Conservation (phyloP, 495 filamentous ascomycete genomes). For the Aspergillus conjunctus region DNA sequence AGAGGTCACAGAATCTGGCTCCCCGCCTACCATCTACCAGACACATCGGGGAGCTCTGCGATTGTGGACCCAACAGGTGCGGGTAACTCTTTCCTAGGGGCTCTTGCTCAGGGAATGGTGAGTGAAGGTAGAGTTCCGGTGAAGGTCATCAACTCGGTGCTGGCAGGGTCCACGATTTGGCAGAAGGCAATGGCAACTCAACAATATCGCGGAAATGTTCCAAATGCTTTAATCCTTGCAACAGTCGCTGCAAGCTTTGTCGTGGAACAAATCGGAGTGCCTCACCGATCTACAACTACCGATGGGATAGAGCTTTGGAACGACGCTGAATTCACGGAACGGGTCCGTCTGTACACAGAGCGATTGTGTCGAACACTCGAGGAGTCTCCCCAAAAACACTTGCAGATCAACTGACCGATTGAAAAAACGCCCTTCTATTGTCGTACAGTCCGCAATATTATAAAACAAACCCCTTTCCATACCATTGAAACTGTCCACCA, state of each 20-base stretch:
- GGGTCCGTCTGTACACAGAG: constrained; percentile 55
- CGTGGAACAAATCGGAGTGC: constrained; percentile 91
- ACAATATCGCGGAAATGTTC: constrained; percentile 48
- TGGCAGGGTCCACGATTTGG: constrained; percentile 39
- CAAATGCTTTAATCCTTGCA: constrained; percentile 74
- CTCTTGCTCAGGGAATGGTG: constrained; percentile 72
- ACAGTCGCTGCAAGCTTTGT: constrained; percentile 90
- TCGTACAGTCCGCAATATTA: constrained; percentile 48
- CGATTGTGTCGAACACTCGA: constrained; percentile 49
- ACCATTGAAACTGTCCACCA: constrained; percentile 29
- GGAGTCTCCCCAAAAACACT: constrained; percentile 48
- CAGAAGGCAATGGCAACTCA: constrained; percentile 29
- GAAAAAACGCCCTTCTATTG: constrained; percentile 49
- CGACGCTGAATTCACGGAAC: constrained; percentile 57
- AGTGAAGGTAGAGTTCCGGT: constrained; percentile 49
- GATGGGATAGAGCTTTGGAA: constrained; percentile 78
- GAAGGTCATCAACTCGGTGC: constrained; percentile 37
- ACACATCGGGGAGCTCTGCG: constrained; percentile 35
- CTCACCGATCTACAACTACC: constrained; percentile 53
- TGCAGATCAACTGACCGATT: constrained; percentile 49
- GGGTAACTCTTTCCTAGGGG: constrained; percentile 91
- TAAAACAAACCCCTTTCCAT: constrained; percentile 37
- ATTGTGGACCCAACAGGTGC: constrained; percentile 96
- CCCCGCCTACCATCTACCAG: constrained; percentile 59
- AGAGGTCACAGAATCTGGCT: constrained; percentile 44